Base-by-base conservation (phyloP, 208 protist genomes). In the Trypanosomatidae sp. region DNA sequence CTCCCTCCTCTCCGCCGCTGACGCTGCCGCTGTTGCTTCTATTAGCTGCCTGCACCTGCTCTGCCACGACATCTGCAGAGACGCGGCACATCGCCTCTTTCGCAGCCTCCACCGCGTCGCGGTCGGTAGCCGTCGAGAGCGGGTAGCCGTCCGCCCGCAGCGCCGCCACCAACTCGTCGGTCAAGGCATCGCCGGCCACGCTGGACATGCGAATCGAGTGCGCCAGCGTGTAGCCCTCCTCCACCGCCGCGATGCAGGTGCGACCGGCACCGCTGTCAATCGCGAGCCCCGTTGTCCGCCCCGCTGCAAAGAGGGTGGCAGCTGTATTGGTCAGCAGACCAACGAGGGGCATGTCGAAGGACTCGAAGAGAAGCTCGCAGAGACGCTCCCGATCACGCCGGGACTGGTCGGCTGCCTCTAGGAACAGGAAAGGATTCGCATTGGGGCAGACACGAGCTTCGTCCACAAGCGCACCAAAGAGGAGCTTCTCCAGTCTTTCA, bases 201-300 rank as follows among this genome's bases (percentile, higher is more conserved):
- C 69, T n/a, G 19, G 95, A 83, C 7, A 79, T 59, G 9, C 81
- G 79, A 43, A 96, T 77, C 2, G 89, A 83, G 71, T 96, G 82
- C 8, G 83, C 72, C 36, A 98, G 75, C 22, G 71, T 79, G 81
- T 98, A 99, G 72, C 98, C 98, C 62, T 99, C 98, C 74, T 92
- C 99, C 9, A 99, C 98, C 19, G 99, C 98, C 2, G 98, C 96
- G 60, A 99, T 91, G 71, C 99, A 98, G 15, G 99, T 99, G 46
- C 99, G 95, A 56, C 98, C 99, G 66, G 99, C 99, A 55, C 99
- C 99, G 71, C 94, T 98, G 82, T 99, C 99, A 43, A 99, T 79
- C 8, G 99, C 99, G 12, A 99, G 86, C 70, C 99, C 99, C 19
- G 98, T 99, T 0, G 95, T 91, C 12, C 98, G 89, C 58, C 99